Evolutionary conservation across 495 filamentous ascomycete genomes (phyloP).

Genomic region (Talaromyces wortmannii): DNA sequence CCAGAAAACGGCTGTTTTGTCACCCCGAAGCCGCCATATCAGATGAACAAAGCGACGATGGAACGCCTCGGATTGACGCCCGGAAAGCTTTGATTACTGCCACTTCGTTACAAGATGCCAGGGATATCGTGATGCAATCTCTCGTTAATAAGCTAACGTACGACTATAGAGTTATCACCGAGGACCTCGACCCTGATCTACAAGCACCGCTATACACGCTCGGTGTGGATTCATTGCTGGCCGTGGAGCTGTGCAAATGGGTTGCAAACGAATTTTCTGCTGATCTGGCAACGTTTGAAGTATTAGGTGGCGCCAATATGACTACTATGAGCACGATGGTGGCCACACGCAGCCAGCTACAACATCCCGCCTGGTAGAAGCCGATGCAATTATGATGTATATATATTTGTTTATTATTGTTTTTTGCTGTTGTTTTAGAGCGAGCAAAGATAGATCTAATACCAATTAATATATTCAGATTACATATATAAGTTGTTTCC

Average conservation of each 20-base stretch:
- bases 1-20: neutral
- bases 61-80: neutral
- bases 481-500: no score
- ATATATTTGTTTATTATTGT: no score
- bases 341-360: neutral
- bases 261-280: constrained; percentile 28
- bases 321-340: neutral
- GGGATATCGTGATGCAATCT: constrained; percentile 17
- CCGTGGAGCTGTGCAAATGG: constrained; percentile 46
- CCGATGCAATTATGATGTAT: no score
- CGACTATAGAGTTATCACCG: constrained; percentile 21
- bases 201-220: constrained; percentile 28
- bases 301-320: constrained; percentile 18
- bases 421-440: no score
- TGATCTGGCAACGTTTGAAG: constrained; percentile 33
- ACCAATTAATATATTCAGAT: no score
- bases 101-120: constrained; percentile 15
- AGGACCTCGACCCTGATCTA: constrained; percentile 25
- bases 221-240: constrained; percentile 37
- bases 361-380: neutral
- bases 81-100: constrained; percentile 1
- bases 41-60: neutral
- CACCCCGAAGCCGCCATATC: neutral
- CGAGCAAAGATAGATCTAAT: no score
- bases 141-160: constrained; percentile 24